A percentile compares a stretch with the other conserved stretches of the same genome.
These are phyloP conservation scores for Amanita fuliginea DNA, from an alignment of 768 basidiomycete genomes.

Conservation along the genomic window DNA sequence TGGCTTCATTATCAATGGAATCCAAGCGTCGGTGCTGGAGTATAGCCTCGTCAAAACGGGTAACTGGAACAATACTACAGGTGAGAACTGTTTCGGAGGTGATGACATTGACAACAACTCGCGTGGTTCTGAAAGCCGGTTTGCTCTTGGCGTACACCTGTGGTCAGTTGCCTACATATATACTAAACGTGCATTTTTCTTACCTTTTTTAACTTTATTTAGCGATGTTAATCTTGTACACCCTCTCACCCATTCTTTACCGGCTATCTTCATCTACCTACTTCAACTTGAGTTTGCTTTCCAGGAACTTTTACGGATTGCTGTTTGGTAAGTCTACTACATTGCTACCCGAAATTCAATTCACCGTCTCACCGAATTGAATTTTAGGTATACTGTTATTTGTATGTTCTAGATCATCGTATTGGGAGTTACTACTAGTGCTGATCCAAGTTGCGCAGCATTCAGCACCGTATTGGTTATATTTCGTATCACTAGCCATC, in stretches of 20 bases:
- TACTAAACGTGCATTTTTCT: too few relatives aligned
- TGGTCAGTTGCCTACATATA: constrained; percentile 22
- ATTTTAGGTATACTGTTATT: constrained; percentile 37
- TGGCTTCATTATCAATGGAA: constrained; percentile 70
- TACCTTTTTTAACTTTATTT: too few relatives aligned
- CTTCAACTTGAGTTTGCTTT: constrained; percentile 75
- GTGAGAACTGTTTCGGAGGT: constrained; percentile 25
- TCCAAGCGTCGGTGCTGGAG: constrained; percentile 69
- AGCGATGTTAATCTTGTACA: constrained; percentile 83
- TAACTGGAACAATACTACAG: constrained; percentile 62
- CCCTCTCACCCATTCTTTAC: constrained; percentile 73
- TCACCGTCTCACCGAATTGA: neutral
- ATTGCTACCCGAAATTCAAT: too few relatives aligned
- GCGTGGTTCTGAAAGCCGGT: constrained; percentile 22
- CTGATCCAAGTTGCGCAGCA: constrained; percentile 45
- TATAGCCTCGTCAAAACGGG: constrained; percentile 52
- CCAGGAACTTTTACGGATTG: constrained; percentile 82
- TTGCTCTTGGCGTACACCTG: constrained; percentile 29
- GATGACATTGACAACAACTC: too few relatives aligned
- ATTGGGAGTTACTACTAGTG: neutral
- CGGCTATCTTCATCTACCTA: constrained; percentile 78
- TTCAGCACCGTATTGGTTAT: constrained; percentile 81
- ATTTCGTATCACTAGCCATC: constrained; percentile 69
- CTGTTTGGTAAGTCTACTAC: constrained; percentile 43
- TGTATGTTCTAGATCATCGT: constrained; percentile 20